Conservation (phyloP, 2,329 filamentous ascomycete species). For the Scytalidium lignicola region DNA sequence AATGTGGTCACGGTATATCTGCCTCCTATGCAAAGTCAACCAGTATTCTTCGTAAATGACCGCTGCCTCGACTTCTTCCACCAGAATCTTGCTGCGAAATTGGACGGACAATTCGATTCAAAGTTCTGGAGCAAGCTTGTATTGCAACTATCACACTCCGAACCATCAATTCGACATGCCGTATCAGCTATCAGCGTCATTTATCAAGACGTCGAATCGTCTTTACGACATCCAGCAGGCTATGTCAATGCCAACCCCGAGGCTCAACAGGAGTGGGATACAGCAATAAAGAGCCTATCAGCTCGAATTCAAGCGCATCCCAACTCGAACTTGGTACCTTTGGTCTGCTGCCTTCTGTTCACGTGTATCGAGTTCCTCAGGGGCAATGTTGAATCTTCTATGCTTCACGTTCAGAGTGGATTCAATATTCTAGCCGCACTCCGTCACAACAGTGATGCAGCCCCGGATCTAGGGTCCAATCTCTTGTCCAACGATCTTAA, state of each 20-base stretch:
- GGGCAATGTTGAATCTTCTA: constrained; percentile 10
- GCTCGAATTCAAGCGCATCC: constrained; percentile 8
- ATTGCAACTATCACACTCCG: constrained; percentile 9
- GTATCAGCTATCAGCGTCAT: constrained; percentile 9
- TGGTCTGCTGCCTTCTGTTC: constrained; percentile 15
- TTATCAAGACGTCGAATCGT: constrained; percentile 1
- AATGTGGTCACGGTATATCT: constrained; percentile 3
- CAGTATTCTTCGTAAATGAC: constrained; percentile 5
- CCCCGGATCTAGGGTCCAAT: constrained; percentile 3
- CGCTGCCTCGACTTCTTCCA: constrained; percentile 12
- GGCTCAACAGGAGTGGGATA: neutral
- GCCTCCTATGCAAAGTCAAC: constrained; percentile 6
- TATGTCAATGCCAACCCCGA: constrained; percentile 9
- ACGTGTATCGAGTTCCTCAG: constrained; percentile 14
- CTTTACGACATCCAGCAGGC: constrained; percentile 8
- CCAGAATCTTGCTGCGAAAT: constrained; percentile 3
- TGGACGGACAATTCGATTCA: constrained; percentile 8
- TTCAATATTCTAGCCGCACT: constrained; percentile 8
- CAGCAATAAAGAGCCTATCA: constrained; percentile 6
- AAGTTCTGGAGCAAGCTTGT: constrained; percentile 12
- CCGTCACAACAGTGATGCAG: constrained; percentile 4
- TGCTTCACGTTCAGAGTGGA: constrained; percentile 12
- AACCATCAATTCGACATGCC: constrained; percentile 12
- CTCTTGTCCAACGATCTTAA: constrained; percentile 6
- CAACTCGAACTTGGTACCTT: constrained; percentile 8